Evolutionary conservation across 148 eudicot genomes (phyloP).

Genomic region (Rhododendron molle): DNA sequence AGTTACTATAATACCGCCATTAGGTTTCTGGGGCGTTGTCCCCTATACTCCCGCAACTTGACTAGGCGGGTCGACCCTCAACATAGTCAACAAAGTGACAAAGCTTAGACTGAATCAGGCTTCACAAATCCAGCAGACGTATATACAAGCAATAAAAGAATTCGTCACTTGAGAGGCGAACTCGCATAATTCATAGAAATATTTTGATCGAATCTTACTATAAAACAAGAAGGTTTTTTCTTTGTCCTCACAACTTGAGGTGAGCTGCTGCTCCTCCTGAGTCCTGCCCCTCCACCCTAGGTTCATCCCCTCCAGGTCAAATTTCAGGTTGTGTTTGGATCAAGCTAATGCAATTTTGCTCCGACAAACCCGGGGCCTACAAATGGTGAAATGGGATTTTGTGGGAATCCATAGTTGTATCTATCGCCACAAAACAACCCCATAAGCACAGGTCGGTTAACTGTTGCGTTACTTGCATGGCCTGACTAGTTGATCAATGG

Average conservation of each 20-base stretch:
- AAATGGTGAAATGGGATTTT: background rate
- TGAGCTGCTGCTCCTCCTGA: background rate
- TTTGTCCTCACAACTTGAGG: background rate
- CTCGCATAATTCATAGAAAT: background rate
- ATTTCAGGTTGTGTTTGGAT: background rate
- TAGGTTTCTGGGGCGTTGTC: background rate
- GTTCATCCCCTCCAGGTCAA: background rate
- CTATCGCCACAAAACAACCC: background rate
- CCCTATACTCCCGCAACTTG: background rate
- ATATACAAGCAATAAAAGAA: background rate
- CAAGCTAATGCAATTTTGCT: background rate
- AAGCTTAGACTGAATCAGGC: background rate
- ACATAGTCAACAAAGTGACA: background rate
- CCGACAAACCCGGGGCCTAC: background rate
- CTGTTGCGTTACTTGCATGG: background rate
- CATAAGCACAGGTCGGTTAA: background rate
- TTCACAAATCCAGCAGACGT: background rate
- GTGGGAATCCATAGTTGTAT: background rate
- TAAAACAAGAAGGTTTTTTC: too few relatives aligned
- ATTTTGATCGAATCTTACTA: background rate
- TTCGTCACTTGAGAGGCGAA: background rate
- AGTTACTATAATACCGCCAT: too few relatives aligned
- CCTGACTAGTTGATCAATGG: background rate
- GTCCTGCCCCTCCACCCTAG: background rate
- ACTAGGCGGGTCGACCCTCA: background rate